Base-by-base conservation (phyloP, 352 stramenopile genomes). In the Globisporangium heterothallicum region DNA sequence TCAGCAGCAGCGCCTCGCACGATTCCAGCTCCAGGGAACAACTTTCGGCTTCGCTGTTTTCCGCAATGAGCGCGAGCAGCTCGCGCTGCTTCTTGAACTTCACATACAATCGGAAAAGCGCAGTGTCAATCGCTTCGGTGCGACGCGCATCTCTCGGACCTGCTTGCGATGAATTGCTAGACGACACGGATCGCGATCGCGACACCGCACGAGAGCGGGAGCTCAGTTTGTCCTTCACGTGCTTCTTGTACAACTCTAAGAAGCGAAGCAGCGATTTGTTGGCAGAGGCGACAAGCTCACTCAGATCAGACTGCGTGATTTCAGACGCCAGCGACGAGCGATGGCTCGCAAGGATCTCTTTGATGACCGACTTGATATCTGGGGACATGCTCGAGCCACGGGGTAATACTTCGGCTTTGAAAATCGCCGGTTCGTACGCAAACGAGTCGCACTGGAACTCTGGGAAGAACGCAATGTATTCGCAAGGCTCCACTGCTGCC, bases 401-500 rank as follows among this genome's bases (percentile, higher is more conserved):
- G 2, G 84, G 84, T 0, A 94, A 66, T 24, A 94, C 84, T 49
- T 94, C 84, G 0, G 84, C 75, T 53, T 92, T 94, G 21, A 94
- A 64, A 14, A 92, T 71, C 24, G 79, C 68, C 0, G 84, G 84
- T 56, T 94, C 84, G 42, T 92, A 94, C 4, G 84, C 80, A 58
- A 94, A 94, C 34, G 75, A 88, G 1, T 72, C 55, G 48, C 80
- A 90, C 59, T 91, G 80, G 13, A 79, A 74, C 26, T 92, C 81
- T 7, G 84, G 84, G 51, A 92, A 94, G 63, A 94, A 94, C 10
- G 81, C 78, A 26, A 94, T 80, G 56, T 88, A 92, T 54, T 94
- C 84, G 53, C 78, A 89, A 38, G 81, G 81, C 56, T 94, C 84
- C 14, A 94, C 83, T 0, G 79, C 81, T 12, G 84, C 83, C 16